Base-by-base conservation (phyloP, 805 yeast genomes). In the Metschnikowia lachancei region DNA sequence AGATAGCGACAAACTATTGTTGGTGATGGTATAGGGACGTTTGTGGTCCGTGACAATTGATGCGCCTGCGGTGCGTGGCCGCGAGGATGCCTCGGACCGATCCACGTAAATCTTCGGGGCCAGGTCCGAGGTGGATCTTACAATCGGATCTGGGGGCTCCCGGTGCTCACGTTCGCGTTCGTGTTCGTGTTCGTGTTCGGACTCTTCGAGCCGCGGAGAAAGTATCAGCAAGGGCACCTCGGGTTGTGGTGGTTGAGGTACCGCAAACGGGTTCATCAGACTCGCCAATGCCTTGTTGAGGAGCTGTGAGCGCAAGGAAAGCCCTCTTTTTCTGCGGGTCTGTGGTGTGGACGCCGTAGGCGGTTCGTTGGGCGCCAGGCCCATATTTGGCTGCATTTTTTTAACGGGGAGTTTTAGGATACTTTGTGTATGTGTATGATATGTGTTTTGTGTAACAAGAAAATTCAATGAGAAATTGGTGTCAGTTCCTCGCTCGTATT, bases 301-400 rank as follows among this genome's bases (percentile, higher is more conserved):
- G 40, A 85, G 69, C 65, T 85, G 89, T 0, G 86, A 72, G 50
- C 91, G 70, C 46, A 85, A 63, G 8, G 87, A 81, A 50, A 82
- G 79, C 0, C 90, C 90, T 55, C 91, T 64, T 50, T 75, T 76
- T 51, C 87, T 67, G 26, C 75, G 47, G 11, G 59, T 45, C 19
- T 50, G 61, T 10, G 60, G 60, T 22, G 58, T 52, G 32, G 49
- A 43, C 28, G 18, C 38, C 28, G 29, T 18, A 7, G 32, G 45
- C 11, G 41, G 38, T 2, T 35, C 45, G 16, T 19, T 13, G 4
- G 43, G 17, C 32, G 26, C 26, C 38, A 14, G 28, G 30, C 36
- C 35, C 28, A 10, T 26, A 10, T 26, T 26, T 26, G 28, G 28
- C 28, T 26, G 28, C 28, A 26, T 26, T 26, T 26, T 26, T 26